phyloP scores from a whole-genome alignment of 2,329 filamentous ascomycete genomes.

The Pseudopyrenochaeta lycopersici region DNA sequence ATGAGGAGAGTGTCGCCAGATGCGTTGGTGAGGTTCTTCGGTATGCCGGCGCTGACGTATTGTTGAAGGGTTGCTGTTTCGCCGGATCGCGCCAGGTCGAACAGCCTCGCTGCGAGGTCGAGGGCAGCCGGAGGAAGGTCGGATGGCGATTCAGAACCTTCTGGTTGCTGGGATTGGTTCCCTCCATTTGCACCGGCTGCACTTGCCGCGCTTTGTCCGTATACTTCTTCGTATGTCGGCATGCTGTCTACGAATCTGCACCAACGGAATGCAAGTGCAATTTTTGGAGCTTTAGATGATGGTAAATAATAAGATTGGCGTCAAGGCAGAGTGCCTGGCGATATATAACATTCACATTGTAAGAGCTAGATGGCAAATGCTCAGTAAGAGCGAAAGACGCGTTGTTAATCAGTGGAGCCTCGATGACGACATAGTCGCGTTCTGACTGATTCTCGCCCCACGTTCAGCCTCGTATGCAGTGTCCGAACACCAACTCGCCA shows the following conservation, averaged over 20 bases:
- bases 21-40: conserved; percentile 75
- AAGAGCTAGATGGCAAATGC: conserved; percentile 15
- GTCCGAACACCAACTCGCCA: no score
- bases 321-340: conserved; percentile 1
- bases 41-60: conserved; percentile 71
- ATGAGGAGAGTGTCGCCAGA: conserved; percentile 79
- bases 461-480: no score
- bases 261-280: no score
- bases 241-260: conserved; percentile 2
- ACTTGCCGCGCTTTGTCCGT: conserved; percentile 11
- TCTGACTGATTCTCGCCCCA: conserved; percentile 6
- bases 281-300: no score
- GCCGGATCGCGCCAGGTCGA: conserved; percentile 71
- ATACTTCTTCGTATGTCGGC: conserved; percentile 23
- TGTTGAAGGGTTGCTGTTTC: conserved; percentile 66
- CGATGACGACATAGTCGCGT: conserved; percentile 40
- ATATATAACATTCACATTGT: conserved; percentile 9
- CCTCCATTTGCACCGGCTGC: conserved; percentile 6
- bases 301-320: not conserved
- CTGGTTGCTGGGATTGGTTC: conserved; percentile 11
- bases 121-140: conserved; percentile 70
- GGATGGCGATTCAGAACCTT: conserved; percentile 15
- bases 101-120: conserved; percentile 72
- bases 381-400: conserved; percentile 16
- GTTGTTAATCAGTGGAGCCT: conserved; percentile 2